phyloP scores from a whole-genome alignment of 192 early-diverging fungal genomes.

The Thoreauomyces humboldtii region DNA sequence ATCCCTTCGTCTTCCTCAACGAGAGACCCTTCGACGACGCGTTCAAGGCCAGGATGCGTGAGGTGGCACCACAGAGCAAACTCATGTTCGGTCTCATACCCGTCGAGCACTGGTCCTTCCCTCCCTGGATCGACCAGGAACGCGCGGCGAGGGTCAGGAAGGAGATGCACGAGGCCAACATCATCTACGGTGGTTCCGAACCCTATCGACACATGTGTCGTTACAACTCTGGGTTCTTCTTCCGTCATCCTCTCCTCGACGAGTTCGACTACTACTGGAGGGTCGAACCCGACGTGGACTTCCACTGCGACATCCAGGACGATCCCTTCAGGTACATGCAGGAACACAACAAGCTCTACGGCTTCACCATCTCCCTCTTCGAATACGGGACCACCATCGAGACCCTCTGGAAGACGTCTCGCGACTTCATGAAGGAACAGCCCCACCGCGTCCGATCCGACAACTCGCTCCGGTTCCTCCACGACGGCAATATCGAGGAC shows the following conservation, averaged over 20 bases:
- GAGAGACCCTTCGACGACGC: constrained; percentile 69
- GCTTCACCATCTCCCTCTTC: constrained; percentile 70
- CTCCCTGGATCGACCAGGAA: constrained; percentile 66
- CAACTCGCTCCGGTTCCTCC: constrained; percentile 5
- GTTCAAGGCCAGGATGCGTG: constrained; percentile 44
- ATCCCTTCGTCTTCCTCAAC: constrained; percentile 85
- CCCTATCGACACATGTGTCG: constrained; percentile 90
- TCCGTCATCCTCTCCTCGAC: constrained; percentile 62
- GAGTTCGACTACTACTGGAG: constrained; percentile 83
- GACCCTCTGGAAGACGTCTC: constrained; percentile 61
- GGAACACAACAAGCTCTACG: constrained; percentile 70
- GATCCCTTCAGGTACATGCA: constrained; percentile 80
- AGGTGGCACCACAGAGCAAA: constrained; percentile 7
- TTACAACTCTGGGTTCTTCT: constrained; percentile 76
- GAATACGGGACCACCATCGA: constrained; percentile 68
- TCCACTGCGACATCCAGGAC: constrained; percentile 75
- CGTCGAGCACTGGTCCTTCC: constrained; percentile 72
- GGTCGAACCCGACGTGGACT: constrained; percentile 77
- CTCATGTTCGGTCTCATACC: constrained; percentile 65
- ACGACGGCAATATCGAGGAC: constrained; percentile 36
- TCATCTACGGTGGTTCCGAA: constrained; percentile 71
- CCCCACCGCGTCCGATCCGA: constrained; percentile 14
- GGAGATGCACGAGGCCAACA: constrained; percentile 50
- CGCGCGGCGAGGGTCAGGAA: constrained; percentile 53
- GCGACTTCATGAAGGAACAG: constrained; percentile 16